Percentiles rank a stretch among this genome's conserved stretches.
phyloP scores from a whole-genome alignment of 1,284 basidiomycete genomes.

The Crucibulum cyathiforme region DNA sequence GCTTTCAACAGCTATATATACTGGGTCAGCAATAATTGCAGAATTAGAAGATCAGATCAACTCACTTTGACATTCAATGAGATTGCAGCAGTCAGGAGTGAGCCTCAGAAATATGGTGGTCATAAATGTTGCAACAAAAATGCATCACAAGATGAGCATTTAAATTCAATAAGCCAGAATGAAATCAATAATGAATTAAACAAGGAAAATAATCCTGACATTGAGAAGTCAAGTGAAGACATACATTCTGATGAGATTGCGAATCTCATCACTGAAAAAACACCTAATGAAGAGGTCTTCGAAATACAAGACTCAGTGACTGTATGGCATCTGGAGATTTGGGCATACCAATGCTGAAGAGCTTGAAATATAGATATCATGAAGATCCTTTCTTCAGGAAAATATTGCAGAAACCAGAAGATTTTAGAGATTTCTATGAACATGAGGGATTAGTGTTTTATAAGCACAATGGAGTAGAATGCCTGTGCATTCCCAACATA shows the following conservation, averaged over 20 bases:
- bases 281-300: background rate
- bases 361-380: conserved; percentile 11
- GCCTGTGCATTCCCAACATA: background rate
- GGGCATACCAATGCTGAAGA: conserved; percentile 5
- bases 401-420: conserved; percentile 16
- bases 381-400: conserved; percentile 24
- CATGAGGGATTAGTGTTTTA: conserved; percentile 23
- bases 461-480: background rate
- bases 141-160: too few relatives aligned
- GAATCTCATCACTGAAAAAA: background rate
- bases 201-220: too few relatives aligned
- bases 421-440: conserved; percentile 23
- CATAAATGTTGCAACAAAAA: too few relatives aligned
- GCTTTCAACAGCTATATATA: background rate
- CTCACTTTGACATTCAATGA: background rate
- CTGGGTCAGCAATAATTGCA: background rate
- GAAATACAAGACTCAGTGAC: background rate
- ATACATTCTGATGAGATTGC: too few relatives aligned
- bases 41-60: background rate
- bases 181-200: too few relatives aligned
- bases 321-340: background rate
- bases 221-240: too few relatives aligned
- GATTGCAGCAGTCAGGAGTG: background rate
- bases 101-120: background rate
- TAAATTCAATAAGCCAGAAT: too few relatives aligned